Conservation (phyloP, 106 monocot species). For the Amphibolis antarctica region DNA sequence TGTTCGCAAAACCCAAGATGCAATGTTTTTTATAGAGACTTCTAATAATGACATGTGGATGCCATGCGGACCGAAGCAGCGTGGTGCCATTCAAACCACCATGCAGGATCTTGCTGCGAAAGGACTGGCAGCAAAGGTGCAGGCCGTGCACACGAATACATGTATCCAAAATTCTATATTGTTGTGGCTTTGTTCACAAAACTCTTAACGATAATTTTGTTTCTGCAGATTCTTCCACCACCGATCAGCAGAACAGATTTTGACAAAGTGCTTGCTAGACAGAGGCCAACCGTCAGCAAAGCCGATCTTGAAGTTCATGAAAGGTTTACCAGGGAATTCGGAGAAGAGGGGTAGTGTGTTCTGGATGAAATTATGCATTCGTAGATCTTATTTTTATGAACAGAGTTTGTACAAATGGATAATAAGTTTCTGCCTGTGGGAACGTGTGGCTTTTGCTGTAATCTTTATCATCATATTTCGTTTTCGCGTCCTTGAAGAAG, state of each 20-base stretch:
- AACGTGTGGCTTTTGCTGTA: too few relatives aligned
- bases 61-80: slow-evolving; percentile 59
- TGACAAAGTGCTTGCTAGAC: slow-evolving; percentile 60
- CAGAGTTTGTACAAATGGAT: too few relatives aligned
- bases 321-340: slow-evolving; percentile 76
- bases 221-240: slow-evolving; percentile 51
- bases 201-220: neutral
- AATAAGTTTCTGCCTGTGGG: too few relatives aligned
- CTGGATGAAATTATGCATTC: neutral
- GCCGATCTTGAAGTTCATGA: slow-evolving; percentile 57
- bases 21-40: slow-evolving; percentile 58
- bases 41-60: slow-evolving; percentile 44
- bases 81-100: slow-evolving; percentile 51
- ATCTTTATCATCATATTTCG: too few relatives aligned
- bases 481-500: too few relatives aligned
- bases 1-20: slow-evolving; percentile 81
- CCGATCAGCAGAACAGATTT: slow-evolving; percentile 57
- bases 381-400: neutral
- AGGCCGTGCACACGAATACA: neutral
- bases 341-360: slow-evolving; percentile 42
- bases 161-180: neutral
- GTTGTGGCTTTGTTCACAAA: neutral
- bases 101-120: slow-evolving; percentile 64
- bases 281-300: slow-evolving; percentile 70
- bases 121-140: slow-evolving; percentile 53